Base-by-base conservation (phyloP, 2,329 filamentous ascomycete species). In the Calcarisporium arbuscula region DNA sequence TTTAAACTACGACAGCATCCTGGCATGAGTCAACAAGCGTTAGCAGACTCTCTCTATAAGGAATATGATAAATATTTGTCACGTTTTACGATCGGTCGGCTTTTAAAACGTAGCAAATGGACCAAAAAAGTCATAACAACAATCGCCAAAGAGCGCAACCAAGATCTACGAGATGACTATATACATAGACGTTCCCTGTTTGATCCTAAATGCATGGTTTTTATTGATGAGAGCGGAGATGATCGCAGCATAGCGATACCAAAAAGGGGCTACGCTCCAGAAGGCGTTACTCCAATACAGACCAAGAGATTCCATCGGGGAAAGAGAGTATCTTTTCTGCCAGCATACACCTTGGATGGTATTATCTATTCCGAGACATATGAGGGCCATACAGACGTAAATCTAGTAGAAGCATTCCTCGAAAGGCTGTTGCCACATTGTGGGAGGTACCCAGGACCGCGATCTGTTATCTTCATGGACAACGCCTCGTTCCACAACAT, bases 131-230 rank as follows among this genome's bases (percentile, higher is more conserved):
- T 27, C 5, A 44, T 28, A 30, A 19, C 10, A 5, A 43, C 27
- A 11, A 21, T 39, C 7, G 28, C 35, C 3, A 43, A 43, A 32
- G 41, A 43, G n/a, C 30, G 27, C 56, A 56, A 57, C 18, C 31
- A 36, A 50, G 38, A 62, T 30, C 29, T 44, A 27, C 34, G 32
- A 38, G 36, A 44, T 29, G 28, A 39, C 31, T 44, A 39, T 36
- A 36, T 41, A 32, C 18, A 44, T 22, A 31, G 39, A 38, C 33
- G 39, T 39, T 39, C 39, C 25, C 21, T 35, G 30, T 41, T 31
- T 31, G 36, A 33, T 27, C 36, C 30, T 29, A 25, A 38, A 28
- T 25, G 41, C 36, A 41, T 44, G 34, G 19, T 39, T 22, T 41
- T 39, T 11, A 37, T 43, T 15, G 34, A 41, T 42, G 32, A 43